Conservation (phyloP, 257 asterid species). For the Anisodus tanguticus region DNA sequence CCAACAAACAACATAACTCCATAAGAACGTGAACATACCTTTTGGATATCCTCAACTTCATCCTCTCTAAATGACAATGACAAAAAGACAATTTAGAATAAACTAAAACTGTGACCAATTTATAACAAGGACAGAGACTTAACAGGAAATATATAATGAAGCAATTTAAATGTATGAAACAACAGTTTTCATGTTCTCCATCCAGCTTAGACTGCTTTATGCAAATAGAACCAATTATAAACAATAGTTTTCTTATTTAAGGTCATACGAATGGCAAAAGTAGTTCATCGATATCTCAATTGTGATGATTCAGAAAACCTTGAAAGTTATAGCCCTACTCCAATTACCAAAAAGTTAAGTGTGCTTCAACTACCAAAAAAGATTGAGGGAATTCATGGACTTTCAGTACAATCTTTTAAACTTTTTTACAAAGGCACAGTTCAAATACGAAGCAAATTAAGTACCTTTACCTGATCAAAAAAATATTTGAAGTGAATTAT, state of each 20-base stretch:
- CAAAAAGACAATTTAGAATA: slow-evolving; percentile 37
- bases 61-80: slow-evolving; percentile 76
- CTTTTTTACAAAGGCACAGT: not conserved
- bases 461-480: not conserved
- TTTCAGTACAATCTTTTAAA: not conserved
- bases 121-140: not conserved
- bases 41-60: slow-evolving; percentile 98
- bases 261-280: slow-evolving; percentile 8
- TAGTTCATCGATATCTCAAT: not conserved
- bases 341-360: not conserved
- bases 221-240: slow-evolving; percentile 23
- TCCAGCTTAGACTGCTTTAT: slow-evolving; percentile 1
- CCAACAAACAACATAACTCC: slow-evolving; percentile 15
- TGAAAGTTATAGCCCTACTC: not conserved
- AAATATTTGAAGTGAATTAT: slow-evolving; percentile 4
- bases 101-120: slow-evolving; percentile 24
- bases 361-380: slow-evolving; percentile 21
- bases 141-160: not conserved
- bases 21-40: slow-evolving; percentile 58
- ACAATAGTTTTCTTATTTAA: not conserved
- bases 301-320: not conserved
- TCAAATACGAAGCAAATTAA: slow-evolving; percentile 9
- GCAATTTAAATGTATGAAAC: slow-evolving; percentile 15
- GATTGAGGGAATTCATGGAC: slow-evolving; percentile 19
- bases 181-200: not conserved